Evolutionary conservation across 1,139 yeast genomes (phyloP).

Genomic region (Pichia sp.): DNA sequence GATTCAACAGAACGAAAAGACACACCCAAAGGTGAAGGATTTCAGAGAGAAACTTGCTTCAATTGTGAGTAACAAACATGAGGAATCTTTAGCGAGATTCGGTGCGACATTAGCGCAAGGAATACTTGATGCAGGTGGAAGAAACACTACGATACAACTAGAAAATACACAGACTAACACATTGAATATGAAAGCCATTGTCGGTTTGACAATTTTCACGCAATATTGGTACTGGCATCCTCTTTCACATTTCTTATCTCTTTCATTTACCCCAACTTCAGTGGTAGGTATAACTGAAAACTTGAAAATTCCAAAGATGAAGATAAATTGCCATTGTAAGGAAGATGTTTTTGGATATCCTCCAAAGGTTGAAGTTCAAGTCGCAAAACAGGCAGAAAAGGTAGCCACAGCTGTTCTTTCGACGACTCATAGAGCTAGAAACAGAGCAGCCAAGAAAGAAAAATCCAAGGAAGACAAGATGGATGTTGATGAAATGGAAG

Average conservation of each 20-base stretch:
- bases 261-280: constrained; percentile 91
- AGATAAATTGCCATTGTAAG: constrained; percentile 75
- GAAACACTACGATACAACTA: constrained; percentile 90
- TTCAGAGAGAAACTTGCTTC: constrained; percentile 71
- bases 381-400: constrained; percentile 83
- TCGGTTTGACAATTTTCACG: constrained; percentile 82
- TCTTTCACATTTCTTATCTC: constrained; percentile 82
- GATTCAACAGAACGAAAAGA: constrained; percentile 87
- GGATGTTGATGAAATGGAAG: constrained; percentile 32
- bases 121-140: constrained; percentile 97
- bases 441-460: constrained; percentile 78
- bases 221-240: constrained; percentile 99
- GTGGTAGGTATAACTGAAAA: constrained; percentile 84
- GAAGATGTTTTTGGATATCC: constrained; percentile 85
- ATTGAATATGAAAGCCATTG: constrained; percentile 83
- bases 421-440: constrained; percentile 88
- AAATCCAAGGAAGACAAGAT: constrained; percentile 42
- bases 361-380: constrained; percentile 75
- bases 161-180: constrained; percentile 92
- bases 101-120: constrained; percentile 98
- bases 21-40: constrained; percentile 74
- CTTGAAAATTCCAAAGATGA: constrained; percentile 81
- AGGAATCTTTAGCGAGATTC: constrained; percentile 94
- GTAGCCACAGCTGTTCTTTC: constrained; percentile 90
- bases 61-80: constrained; percentile 80